Evolutionary conservation across 2,329 filamentous ascomycete genomes (phyloP).

Genomic region (Karstenula rhodostoma): DNA sequence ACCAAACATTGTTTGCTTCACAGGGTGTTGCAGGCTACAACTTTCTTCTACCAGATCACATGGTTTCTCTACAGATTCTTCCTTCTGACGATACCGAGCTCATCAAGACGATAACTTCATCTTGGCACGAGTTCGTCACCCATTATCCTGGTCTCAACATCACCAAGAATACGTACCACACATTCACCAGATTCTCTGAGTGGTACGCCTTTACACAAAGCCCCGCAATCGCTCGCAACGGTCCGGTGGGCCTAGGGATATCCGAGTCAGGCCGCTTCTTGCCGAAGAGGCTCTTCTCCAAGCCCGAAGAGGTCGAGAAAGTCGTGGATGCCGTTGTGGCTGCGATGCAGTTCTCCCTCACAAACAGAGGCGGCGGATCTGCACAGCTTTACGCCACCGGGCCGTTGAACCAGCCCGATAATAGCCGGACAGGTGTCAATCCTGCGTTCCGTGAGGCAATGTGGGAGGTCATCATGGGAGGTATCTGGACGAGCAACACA

Average conservation of each 20-base stretch:
- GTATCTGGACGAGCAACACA: conserved; percentile 37
- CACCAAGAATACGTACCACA: conserved; percentile 41
- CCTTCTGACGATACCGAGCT: conserved; percentile 36
- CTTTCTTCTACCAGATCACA: conserved; percentile 42
- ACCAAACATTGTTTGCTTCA: conserved; percentile 39
- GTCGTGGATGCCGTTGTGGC: conserved; percentile 42
- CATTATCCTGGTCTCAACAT: conserved; percentile 43
- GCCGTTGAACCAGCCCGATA: conserved; percentile 42
- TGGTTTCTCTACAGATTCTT: conserved; percentile 42
- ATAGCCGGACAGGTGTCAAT: conserved; percentile 42
- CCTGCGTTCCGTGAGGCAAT: conserved; percentile 43
- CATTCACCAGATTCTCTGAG: conserved; percentile 41
- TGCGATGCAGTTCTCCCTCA: conserved; percentile 42
- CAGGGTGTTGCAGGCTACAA: conserved; percentile 47
- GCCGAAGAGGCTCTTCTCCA: conserved; percentile 38
- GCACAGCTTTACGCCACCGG: conserved; percentile 49
- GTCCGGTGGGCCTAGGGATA: conserved; percentile 44
- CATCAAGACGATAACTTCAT: conserved; percentile 36
- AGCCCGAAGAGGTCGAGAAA: conserved; percentile 26
- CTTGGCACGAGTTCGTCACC: conserved; percentile 42
- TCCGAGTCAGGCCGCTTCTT: conserved; percentile 46
- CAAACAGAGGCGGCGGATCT: conserved; percentile 35
- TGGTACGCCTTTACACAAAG: conserved; percentile 42
- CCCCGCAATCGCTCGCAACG: conserved; percentile 42
- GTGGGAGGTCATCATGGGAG: conserved; percentile 47